A percentile compares a stretch with the other conserved stretches of the same genome.
Conservation (phyloP, 75 land plant species). For the Pinus tabuliformis region DNA sequence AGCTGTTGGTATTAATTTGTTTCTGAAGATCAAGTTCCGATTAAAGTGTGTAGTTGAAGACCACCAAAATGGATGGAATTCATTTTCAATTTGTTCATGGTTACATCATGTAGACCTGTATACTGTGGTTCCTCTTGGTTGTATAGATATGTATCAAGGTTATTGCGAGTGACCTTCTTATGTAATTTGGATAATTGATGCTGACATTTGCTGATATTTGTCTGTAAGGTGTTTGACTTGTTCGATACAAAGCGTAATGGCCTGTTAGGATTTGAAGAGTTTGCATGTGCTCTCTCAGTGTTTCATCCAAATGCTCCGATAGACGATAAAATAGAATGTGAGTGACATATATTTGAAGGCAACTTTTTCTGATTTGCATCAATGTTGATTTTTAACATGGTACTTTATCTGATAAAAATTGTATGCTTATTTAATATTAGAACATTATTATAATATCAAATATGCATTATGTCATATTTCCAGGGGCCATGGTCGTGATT, state of each 20-base stretch:
- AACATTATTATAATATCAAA: neutral
- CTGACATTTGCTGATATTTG: neutral
- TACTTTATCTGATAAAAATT: neutral
- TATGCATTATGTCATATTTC: neutral
- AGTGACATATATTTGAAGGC: constrained; percentile 13
- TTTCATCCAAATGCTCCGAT: constrained; percentile 94
- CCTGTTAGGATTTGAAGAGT: constrained; percentile 86
- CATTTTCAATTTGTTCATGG: neutral
- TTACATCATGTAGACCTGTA: neutral
- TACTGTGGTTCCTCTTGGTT: neutral
- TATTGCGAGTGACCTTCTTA: neutral
- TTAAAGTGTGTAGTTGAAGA: neutral
- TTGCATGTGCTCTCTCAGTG: constrained; percentile 91
- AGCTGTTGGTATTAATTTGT: neutral
- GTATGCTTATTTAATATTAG: neutral
- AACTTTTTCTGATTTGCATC: neutral
- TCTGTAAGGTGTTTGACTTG: constrained; percentile 85
- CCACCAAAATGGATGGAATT: neutral
- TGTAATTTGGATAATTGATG: neutral
- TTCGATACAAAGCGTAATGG: constrained; percentile 98
- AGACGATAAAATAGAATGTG: constrained; percentile 93
- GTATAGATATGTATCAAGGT: neutral
- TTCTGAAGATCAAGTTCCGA: neutral
- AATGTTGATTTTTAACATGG: neutral
- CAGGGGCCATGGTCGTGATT: too few species aligned